phyloP scores from a whole-genome alignment of 2,329 filamentous ascomycete genomes.

The Akanthomyces dipterigenus region DNA sequence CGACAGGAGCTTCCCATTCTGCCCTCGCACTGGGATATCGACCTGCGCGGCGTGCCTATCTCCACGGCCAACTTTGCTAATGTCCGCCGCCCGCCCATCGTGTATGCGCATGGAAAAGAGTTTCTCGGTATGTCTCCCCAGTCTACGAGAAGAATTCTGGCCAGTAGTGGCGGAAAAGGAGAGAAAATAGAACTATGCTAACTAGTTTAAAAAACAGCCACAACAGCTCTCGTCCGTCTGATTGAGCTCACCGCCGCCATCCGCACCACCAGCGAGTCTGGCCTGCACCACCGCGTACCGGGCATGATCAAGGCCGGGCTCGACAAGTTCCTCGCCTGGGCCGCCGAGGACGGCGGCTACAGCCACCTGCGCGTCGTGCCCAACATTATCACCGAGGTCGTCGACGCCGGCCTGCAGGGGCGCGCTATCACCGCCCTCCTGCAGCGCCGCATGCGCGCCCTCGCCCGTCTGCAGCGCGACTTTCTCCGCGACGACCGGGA shows the following conservation, averaged over 20 bases:
- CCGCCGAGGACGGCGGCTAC: constrained; percentile 34
- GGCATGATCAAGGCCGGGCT: constrained; percentile 28
- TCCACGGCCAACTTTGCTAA: constrained; percentile 30
- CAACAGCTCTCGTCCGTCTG: constrained; percentile 30
- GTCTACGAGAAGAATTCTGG: too few relatives aligned
- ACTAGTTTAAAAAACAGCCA: constrained; percentile 25
- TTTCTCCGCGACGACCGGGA: constrained; percentile 24
- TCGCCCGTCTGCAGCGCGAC: constrained; percentile 31
- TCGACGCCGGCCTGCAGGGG: constrained; percentile 25
- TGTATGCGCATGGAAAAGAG: constrained; percentile 31
- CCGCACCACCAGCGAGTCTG: constrained; percentile 29
- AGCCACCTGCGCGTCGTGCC: constrained; percentile 27
- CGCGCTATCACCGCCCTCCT: constrained; percentile 29
- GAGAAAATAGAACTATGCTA: too few relatives aligned
- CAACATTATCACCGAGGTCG: constrained; percentile 31
- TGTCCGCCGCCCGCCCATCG: constrained; percentile 26
- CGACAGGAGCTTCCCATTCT: constrained; percentile 35
- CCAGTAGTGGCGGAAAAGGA: too few relatives aligned
- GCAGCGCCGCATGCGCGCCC: constrained; percentile 26
- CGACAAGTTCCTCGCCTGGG: constrained; percentile 32
- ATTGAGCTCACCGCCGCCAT: constrained; percentile 33
- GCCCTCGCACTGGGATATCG: constrained; percentile 33
- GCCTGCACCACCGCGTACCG: constrained; percentile 25
- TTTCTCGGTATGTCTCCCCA: constrained; percentile 26
- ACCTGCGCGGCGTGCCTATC: constrained; percentile 34